Base-by-base conservation (phyloP, 176 grass and related monocot genomes). In the Thalia dealbata region DNA sequence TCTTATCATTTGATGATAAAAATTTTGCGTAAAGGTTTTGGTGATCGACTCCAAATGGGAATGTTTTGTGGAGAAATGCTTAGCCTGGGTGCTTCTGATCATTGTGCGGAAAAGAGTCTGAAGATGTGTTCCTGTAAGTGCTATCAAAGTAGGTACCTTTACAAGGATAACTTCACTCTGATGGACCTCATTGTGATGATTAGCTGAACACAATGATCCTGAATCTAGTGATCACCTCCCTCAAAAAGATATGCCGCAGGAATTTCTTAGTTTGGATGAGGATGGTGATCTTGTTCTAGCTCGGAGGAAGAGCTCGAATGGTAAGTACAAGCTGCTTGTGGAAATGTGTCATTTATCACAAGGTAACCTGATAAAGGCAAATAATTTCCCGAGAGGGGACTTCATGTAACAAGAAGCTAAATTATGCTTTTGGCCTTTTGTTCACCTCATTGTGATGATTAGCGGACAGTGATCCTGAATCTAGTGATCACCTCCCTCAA, bases 271-370 rank as follows among this genome's bases (percentile, higher is more conserved):
- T 10, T 70, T 90, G 78, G 93, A 96, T 63, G 52, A 86, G 32
- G 93, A 96, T 42, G 93, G 89, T 38, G 84, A 92, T 79, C 89
- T 92, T 14, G 70, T 96, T 78, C 83, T 92, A 10, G 30, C 85
- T 73, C 29, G 89, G 61, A 78, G 82, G 55, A 84, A 75, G 64
- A 83, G 73, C 54, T 67, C 43, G 1, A 84, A 28, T 11, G 24
- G 84, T 87, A 79, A 75, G 26, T 14, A 21, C 3, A 64, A 52
- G 18, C 1, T 63, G 50, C 0, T 48, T 27, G 42, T 79, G 7
- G 10, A 67, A 6, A 55, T 55, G 32, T 72, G 3, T 28, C 52
- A n/a, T 73, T 73, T 7, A 10, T 35, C 7, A 27, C 32, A 38
- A 38, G 32, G 32, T 38, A 1, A 38, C 32, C 32, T 38, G 32